Percentiles rank a stretch among this genome's conserved stretches.
These are phyloP conservation scores for Elsinoe batatas DNA, from an alignment of 2,329 filamentous ascomycete species.

Conservation along the genomic window DNA sequence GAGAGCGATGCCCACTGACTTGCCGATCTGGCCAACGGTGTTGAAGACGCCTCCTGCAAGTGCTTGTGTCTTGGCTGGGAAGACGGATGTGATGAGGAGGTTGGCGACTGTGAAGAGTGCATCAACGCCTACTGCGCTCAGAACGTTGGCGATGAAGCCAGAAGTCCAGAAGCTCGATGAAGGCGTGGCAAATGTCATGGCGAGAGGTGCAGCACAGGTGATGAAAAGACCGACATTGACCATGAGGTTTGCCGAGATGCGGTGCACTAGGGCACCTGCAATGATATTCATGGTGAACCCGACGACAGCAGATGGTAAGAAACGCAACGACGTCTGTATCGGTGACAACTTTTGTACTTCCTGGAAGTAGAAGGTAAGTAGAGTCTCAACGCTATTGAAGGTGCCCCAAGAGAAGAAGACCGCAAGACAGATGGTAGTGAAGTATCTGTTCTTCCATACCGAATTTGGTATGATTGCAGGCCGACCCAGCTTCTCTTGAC, in stretches of 20 bases:
- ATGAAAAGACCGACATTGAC: constrained; percentile 31
- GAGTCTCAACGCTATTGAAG: constrained; percentile 29
- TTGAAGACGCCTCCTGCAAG: constrained; percentile 39
- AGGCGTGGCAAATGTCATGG: constrained; percentile 39
- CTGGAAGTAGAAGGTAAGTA: constrained; percentile 37
- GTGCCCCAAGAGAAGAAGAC: constrained; percentile 33
- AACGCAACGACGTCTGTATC: constrained; percentile 31
- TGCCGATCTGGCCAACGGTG: constrained; percentile 35
- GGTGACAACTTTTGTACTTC: constrained; percentile 29
- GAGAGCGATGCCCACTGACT: constrained; percentile 31
- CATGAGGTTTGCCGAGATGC: constrained; percentile 34
- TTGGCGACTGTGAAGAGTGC: constrained; percentile 35
- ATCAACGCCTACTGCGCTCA: constrained; percentile 37
- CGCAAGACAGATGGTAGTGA: constrained; percentile 44
- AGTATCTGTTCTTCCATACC: constrained; percentile 49
- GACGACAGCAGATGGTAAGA: constrained; percentile 33
- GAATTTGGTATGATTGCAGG: constrained; percentile 54
- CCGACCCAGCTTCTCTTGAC: constrained; percentile 35
- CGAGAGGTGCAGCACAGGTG: constrained; percentile 31
- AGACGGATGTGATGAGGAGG: constrained; percentile 34
- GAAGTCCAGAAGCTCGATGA: constrained; percentile 40
- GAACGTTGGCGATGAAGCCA: constrained; percentile 35
- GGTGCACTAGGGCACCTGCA: constrained; percentile 39
- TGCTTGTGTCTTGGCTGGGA: constrained; percentile 33
- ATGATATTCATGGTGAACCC: constrained; percentile 35